Evolutionary conservation across 1,139 yeast genomes (phyloP).

Genomic region (Taiozyma sp.): DNA sequence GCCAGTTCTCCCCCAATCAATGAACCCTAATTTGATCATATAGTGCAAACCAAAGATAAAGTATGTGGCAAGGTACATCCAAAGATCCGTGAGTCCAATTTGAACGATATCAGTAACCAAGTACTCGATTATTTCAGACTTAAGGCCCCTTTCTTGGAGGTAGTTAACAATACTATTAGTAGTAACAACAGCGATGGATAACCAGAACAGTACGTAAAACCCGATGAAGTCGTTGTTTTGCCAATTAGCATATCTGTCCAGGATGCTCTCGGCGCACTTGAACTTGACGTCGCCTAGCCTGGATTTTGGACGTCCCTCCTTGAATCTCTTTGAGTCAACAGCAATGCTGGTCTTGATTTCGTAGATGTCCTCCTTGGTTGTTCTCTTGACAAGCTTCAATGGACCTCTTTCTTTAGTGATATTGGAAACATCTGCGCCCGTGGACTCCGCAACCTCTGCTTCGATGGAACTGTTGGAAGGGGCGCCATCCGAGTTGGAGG

Average conservation of each 20-base stretch:
- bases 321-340: slow-evolving; percentile 27
- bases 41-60: slow-evolving; percentile 52
- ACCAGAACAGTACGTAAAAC: slow-evolving; percentile 65
- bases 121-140: slow-evolving; percentile 46
- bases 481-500: neutral
- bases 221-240: slow-evolving; percentile 45
- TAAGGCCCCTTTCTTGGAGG: slow-evolving; percentile 29
- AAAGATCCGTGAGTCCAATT: slow-evolving; percentile 64
- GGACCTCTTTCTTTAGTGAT: neutral
- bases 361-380: slow-evolving; percentile 15
- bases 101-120: slow-evolving; percentile 51
- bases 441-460: neutral
- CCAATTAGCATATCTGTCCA: slow-evolving; percentile 37
- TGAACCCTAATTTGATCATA: slow-evolving; percentile 35
- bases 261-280: slow-evolving; percentile 40
- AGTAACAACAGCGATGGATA: slow-evolving; percentile 51
- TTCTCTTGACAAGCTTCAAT: slow-evolving; percentile 6
- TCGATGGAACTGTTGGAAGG: neutral
- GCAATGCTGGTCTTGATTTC: slow-evolving; percentile 13
- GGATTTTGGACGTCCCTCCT: slow-evolving; percentile 27
- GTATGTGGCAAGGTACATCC: slow-evolving; percentile 64
- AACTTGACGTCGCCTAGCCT: slow-evolving; percentile 43
- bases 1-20: slow-evolving; percentile 60
- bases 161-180: slow-evolving; percentile 44
- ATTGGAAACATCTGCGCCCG: neutral